Conservation (phyloP, 2,329 filamentous ascomycete genomes). For the Cordyceps tenuipes region DNA sequence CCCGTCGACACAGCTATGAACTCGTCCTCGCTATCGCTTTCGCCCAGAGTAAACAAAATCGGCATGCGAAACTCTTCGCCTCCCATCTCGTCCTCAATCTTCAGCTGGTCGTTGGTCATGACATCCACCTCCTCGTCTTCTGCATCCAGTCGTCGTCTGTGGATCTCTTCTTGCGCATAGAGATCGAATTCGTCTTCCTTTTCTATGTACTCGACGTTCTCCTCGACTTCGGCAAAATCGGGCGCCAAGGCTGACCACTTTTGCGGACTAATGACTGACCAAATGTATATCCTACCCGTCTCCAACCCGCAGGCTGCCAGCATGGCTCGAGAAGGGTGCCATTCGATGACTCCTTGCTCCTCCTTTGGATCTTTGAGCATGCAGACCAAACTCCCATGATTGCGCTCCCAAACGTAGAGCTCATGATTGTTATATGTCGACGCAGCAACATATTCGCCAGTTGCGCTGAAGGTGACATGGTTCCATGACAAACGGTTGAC, state of each 20-base stretch:
- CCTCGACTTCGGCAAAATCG: slow-evolving; percentile 94
- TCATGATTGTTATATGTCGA: slow-evolving; percentile 98
- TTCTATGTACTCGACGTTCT: slow-evolving; percentile 96
- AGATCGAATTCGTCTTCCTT: slow-evolving; percentile 97
- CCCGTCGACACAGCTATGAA: slow-evolving; percentile 60
- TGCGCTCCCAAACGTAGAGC: slow-evolving; percentile 95
- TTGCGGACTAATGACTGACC: slow-evolving; percentile 91
- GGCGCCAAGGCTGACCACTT: slow-evolving; percentile 95
- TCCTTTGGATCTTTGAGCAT: slow-evolving; percentile 96
- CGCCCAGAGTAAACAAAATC: slow-evolving; percentile 82
- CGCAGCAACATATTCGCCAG: slow-evolving; percentile 90
- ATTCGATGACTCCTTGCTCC: slow-evolving; percentile 92
- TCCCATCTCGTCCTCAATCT: slow-evolving; percentile 43
- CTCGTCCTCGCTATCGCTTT: slow-evolving; percentile 94
- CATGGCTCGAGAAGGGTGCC: slow-evolving; percentile 83
- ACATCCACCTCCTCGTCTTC: slow-evolving; percentile 95
- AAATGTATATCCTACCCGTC: slow-evolving; percentile 87
- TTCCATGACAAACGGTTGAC: slow-evolving; percentile 96
- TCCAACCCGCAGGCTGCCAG: slow-evolving; percentile 89
- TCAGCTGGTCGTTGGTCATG: slow-evolving; percentile 62
- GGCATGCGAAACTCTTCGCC: slow-evolving; percentile 77
- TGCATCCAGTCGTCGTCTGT: slow-evolving; percentile 78
- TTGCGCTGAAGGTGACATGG: slow-evolving; percentile 88
- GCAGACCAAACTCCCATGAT: slow-evolving; percentile 86
- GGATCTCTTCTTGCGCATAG: slow-evolving; percentile 87